A percentile compares a stretch with the other conserved stretches of the same genome.
Conservation (phyloP, 2,329 filamentous ascomycete genomes). For the Fusarium staphyleae region DNA sequence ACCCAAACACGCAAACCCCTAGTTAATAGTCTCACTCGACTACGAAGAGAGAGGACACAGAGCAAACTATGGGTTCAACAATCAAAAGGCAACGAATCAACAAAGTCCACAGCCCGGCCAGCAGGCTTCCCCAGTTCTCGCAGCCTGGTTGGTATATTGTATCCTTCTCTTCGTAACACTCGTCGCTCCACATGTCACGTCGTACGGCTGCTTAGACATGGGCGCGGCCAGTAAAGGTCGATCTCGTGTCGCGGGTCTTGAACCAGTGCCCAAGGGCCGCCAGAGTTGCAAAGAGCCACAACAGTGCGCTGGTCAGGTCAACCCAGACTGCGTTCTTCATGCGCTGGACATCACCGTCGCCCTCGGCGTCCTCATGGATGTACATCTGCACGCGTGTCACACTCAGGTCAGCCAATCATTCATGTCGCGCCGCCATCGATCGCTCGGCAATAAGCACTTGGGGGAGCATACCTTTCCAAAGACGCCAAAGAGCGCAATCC, state of each 20-base stretch:
- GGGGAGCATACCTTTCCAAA: constrained; percentile 68
- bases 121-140: constrained; percentile 14
- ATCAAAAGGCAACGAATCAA: constrained; percentile 6
- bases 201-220: constrained; percentile 50
- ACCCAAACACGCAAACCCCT: constrained; percentile 15
- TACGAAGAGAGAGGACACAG: neutral
- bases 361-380: constrained; percentile 71
- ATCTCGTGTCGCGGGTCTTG: constrained; percentile 58
- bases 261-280: constrained; percentile 67
- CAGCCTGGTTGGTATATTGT: neutral
- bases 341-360: constrained; percentile 67
- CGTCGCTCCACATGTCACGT: neutral
- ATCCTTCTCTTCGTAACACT: constrained; percentile 4
- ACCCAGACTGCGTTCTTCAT: constrained; percentile 93
- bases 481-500: constrained; percentile 82
- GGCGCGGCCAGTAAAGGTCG: constrained; percentile 66
- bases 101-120: constrained; percentile 21
- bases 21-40: constrained; percentile 9
- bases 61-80: constrained; percentile 9
- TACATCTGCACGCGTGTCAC: constrained; percentile 61
- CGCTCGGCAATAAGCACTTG: neutral
- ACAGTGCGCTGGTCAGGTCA: constrained; percentile 73
- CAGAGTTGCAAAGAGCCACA: constrained; percentile 74
- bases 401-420: constrained; percentile 19
- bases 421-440: constrained; percentile 1